Percentiles rank a stretch among this genome's conserved stretches.
Conservation (phyloP, 352 stramenopile genomes). For the Pythium aquatile region DNA sequence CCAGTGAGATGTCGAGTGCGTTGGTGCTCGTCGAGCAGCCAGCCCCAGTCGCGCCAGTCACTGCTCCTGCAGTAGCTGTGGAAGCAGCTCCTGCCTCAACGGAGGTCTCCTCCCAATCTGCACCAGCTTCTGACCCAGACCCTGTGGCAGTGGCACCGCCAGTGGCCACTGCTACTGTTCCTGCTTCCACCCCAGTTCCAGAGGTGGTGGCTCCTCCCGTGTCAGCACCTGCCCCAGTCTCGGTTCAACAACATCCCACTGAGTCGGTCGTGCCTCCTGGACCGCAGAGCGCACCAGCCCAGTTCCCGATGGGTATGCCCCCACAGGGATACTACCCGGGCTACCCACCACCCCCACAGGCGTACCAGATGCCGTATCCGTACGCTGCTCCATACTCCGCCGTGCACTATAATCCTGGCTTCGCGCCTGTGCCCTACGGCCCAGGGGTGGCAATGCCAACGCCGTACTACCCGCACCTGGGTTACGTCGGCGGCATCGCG, state of each 20-base stretch:
- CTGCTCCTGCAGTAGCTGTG: neutral
- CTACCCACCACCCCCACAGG: slow-evolving; percentile 24
- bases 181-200: neutral
- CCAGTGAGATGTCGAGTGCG: slow-evolving; percentile 40
- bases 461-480: slow-evolving; percentile 21
- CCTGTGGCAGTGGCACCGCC: neutral
- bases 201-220: too few relatives aligned
- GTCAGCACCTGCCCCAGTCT: neutral
- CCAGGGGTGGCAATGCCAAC: slow-evolving; percentile 15
- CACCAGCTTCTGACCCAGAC: neutral
- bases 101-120: neutral
- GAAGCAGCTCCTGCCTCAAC: neutral
- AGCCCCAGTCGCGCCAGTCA: neutral
- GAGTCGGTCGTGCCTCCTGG: slow-evolving; percentile 9
- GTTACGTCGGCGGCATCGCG: slow-evolving; percentile 20
- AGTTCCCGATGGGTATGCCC: slow-evolving; percentile 13
- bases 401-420: slow-evolving; percentile 18
- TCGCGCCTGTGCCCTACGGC: slow-evolving; percentile 14
- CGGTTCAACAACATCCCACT: neutral
- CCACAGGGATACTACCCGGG: slow-evolving; percentile 38
- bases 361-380: slow-evolving; percentile 24
- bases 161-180: neutral
- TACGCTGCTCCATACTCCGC: slow-evolving; percentile 39
- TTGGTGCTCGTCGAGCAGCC: slow-evolving; percentile 49
- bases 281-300: slow-evolving; percentile 12